A percentile compares a stretch with the other conserved stretches of the same genome.
These are phyloP conservation scores for Byssochlamys sp. DNA, from an alignment of 2,329 filamentous ascomycete species.

Conservation along the genomic window DNA sequence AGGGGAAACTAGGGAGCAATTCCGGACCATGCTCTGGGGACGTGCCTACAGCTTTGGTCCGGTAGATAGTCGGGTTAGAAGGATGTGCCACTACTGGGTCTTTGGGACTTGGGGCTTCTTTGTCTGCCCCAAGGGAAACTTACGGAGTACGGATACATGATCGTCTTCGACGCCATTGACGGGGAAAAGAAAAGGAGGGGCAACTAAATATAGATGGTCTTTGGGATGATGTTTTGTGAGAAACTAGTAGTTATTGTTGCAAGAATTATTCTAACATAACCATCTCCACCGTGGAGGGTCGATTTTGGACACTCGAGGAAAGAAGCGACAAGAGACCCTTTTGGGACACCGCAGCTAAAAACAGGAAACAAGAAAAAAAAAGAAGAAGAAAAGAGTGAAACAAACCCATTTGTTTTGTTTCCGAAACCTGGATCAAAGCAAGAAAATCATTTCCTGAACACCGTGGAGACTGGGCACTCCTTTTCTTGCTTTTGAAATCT, in stretches of 20 bases:
- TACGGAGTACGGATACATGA: background rate
- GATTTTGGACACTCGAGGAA: background rate
- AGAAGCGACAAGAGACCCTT: no score
- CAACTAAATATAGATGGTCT: background rate
- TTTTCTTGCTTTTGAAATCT: background rate
- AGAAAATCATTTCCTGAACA: background rate
- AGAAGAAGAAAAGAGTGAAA: background rate
- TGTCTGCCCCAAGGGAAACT: background rate
- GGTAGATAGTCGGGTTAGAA: no score
- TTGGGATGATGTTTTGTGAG: background rate
- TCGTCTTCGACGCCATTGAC: background rate
- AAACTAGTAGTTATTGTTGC: background rate
- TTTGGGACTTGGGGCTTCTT: background rate
- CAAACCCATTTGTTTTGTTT: background rate
- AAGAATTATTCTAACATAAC: background rate
- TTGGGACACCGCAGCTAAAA: background rate
- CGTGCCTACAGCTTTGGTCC: no score
- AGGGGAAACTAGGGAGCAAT: no score
- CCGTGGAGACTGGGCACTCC: background rate
- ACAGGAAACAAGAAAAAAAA: background rate
- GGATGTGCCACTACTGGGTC: background rate
- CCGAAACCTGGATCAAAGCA: background rate
- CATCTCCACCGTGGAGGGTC: background rate
- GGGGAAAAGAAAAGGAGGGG: background rate
- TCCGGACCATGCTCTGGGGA: no score